These are phyloP conservation scores for Arthrobotrys pseudoclavata DNA, from an alignment of 2,329 filamentous ascomycete species.

Conservation along the genomic window DNA sequence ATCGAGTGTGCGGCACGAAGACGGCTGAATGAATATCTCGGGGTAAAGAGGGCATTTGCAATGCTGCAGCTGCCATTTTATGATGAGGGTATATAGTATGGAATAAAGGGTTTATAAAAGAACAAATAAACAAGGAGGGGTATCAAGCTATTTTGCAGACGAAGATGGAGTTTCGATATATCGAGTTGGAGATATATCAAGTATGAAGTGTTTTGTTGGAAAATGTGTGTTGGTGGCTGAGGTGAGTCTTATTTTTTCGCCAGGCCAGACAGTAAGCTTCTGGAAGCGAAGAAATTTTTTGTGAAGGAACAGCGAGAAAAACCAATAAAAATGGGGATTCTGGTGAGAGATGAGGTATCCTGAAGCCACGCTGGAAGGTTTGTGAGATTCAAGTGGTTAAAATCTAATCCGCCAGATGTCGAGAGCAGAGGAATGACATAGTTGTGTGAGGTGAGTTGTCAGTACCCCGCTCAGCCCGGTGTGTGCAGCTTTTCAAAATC, in stretches of 20 bases:
- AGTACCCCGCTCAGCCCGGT: conserved; percentile 52
- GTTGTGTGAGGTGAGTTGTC: conserved; percentile 39
- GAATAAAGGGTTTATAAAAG: conserved; percentile 15
- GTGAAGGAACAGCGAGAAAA: conserved; percentile 5
- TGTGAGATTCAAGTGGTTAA: conserved; percentile 29
- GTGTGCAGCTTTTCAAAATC: neutral
- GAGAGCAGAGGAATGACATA: conserved; percentile 53
- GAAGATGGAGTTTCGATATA: conserved; percentile 39
- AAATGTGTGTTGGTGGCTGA: conserved; percentile 47
- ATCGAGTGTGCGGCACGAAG: conserved; percentile 50
- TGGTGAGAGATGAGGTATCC: conserved; percentile 18
- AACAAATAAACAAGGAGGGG: conserved; percentile 1
- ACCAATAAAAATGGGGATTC: conserved; percentile 19
- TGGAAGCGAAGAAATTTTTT: neutral
- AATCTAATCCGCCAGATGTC: conserved; percentile 36
- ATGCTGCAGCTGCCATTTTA: conserved; percentile 58
- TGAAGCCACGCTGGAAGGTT: conserved; percentile 43
- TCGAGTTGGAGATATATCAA: conserved; percentile 37
- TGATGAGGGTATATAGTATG: conserved; percentile 15
- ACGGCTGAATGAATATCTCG: conserved; percentile 46
- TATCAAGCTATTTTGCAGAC: conserved; percentile 11
- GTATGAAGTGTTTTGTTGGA: conserved; percentile 29
- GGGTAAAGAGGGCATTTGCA: conserved; percentile 57
- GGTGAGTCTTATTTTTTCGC: conserved; percentile 16
- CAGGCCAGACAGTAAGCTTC: conserved; percentile 19